These are phyloP conservation scores for Crassisporium funariophilum DNA, from an alignment of 768 basidiomycete species.

Conservation along the genomic window DNA sequence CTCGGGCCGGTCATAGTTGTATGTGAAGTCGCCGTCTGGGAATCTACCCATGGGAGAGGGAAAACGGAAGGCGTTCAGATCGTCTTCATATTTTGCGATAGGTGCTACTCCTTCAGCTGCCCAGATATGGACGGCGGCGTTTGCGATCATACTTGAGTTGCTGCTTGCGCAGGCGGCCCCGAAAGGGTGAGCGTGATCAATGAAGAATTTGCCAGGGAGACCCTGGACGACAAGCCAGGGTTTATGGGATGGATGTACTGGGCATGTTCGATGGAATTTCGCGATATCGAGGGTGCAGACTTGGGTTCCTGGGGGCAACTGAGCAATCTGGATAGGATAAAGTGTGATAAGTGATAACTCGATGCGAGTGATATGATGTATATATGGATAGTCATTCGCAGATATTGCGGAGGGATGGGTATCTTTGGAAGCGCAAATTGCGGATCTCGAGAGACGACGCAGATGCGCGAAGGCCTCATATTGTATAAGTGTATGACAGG, in stretches of 20 bases:
- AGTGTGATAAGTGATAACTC: neutral
- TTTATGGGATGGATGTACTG: slow-evolving; percentile 33
- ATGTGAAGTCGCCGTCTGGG: slow-evolving; percentile 10
- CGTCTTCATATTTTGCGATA: slow-evolving; percentile 26
- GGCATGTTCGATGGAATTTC: slow-evolving; percentile 36
- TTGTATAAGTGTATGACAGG: too few relatives aligned
- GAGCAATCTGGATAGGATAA: slow-evolving; percentile 24
- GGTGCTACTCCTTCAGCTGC: slow-evolving; percentile 16
- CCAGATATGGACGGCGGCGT: slow-evolving; percentile 33
- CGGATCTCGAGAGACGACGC: too few relatives aligned
- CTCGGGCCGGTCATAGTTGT: slow-evolving; percentile 20
- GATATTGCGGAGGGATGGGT: neutral
- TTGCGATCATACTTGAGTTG: slow-evolving; percentile 32
- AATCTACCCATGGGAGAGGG: slow-evolving; percentile 14
- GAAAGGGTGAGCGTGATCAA: slow-evolving; percentile 34
- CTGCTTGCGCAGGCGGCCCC: slow-evolving; percentile 29
- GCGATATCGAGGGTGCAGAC: slow-evolving; percentile 33
- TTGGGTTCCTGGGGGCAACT: slow-evolving; percentile 30
- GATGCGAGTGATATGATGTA: neutral
- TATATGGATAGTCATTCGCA: neutral
- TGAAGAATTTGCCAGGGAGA: slow-evolving; percentile 20
- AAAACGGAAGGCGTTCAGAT: slow-evolving; percentile 22
- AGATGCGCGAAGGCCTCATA: too few relatives aligned
- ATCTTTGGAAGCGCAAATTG: too few relatives aligned
- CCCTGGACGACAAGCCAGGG: slow-evolving; percentile 32